A percentile compares a stretch with the other conserved stretches of the same genome.
phyloP scores from a whole-genome alignment of 192 early-diverging fungal species.

The Umbelopsis vinacea region DNA sequence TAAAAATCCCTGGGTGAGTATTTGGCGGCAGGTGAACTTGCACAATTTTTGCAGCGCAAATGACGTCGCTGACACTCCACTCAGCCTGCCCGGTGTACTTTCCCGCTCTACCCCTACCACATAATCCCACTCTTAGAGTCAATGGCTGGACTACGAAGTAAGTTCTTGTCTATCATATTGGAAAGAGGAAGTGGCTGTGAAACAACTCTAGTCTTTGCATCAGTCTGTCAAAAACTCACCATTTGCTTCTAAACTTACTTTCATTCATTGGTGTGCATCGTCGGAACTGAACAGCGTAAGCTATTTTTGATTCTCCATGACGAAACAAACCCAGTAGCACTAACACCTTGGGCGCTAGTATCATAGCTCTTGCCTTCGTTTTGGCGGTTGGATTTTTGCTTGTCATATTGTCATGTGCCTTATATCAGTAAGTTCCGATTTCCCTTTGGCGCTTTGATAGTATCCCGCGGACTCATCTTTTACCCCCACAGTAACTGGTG shows the following conservation, averaged over 20 bases:
- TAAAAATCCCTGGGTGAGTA: neutral
- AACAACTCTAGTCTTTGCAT: too few species aligned
- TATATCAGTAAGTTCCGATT: constrained; percentile 70
- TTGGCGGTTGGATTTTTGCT: constrained; percentile 90
- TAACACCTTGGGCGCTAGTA: constrained; percentile 41
- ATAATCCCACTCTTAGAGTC: neutral
- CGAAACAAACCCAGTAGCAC: neutral
- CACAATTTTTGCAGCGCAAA: too few species aligned
- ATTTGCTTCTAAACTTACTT: too few species aligned
- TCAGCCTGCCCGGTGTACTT: neutral
- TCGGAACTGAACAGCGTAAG: constrained; percentile 19
- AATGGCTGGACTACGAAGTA: constrained; percentile 20
- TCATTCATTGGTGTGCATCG: neutral
- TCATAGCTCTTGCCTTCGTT: constrained; percentile 90
- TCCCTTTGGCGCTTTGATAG: too few species aligned
- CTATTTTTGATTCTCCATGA: neutral
- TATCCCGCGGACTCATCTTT: neutral
- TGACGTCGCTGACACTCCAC: constrained; percentile 4
- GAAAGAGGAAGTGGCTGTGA: neutral
- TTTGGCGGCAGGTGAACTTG: neutral
- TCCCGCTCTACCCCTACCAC: too few species aligned
- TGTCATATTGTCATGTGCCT: constrained; percentile 93
- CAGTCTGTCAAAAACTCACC: too few species aligned
- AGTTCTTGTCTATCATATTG: neutral
- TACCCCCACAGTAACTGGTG: constrained; percentile 84